These are phyloP conservation scores for Penicillium salamii DNA, from an alignment of 495 filamentous ascomycete species.

Conservation along the genomic window DNA sequence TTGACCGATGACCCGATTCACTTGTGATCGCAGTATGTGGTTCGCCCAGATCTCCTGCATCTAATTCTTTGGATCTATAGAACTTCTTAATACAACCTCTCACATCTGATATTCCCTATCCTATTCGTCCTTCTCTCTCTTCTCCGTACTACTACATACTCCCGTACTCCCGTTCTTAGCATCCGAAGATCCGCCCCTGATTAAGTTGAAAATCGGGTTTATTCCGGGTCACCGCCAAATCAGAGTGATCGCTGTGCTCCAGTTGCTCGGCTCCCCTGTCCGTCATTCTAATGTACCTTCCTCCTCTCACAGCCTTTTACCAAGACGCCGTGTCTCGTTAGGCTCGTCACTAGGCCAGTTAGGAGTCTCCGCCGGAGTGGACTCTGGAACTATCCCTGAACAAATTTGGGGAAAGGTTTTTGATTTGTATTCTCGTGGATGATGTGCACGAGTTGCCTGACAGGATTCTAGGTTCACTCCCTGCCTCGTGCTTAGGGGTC, in stretches of 20 bases:
- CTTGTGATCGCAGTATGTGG: background rate
- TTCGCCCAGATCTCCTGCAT: background rate
- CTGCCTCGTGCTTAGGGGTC: constrained; percentile 23
- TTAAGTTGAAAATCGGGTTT: constrained; percentile 3
- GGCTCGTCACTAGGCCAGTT: constrained; percentile 7
- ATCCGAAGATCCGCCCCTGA: constrained; percentile 4
- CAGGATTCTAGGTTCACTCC: constrained; percentile 13
- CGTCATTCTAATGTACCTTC: constrained; percentile 1
- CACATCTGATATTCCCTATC: too few relatives aligned
- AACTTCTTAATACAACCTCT: background rate
- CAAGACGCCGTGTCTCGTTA: constrained; percentile 2
- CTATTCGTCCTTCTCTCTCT: background rate
- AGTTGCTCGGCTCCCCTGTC: constrained; percentile 13
- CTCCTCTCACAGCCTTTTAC: background rate
- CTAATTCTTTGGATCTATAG: background rate
- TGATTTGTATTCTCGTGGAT: constrained; percentile 1
- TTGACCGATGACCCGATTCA: too few relatives aligned
- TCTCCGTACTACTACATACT: background rate
- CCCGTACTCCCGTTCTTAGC: too few relatives aligned
- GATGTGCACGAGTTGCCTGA: constrained; percentile 17
- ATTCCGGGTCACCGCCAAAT: background rate
- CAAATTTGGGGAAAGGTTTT: background rate
- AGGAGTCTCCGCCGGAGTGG: constrained; percentile 11
- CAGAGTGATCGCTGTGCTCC: constrained; percentile 5
- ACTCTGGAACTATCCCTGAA: background rate